Base-by-base conservation (phyloP, 768 basidiomycete genomes). In the Plicaturopsis crispa region DNA sequence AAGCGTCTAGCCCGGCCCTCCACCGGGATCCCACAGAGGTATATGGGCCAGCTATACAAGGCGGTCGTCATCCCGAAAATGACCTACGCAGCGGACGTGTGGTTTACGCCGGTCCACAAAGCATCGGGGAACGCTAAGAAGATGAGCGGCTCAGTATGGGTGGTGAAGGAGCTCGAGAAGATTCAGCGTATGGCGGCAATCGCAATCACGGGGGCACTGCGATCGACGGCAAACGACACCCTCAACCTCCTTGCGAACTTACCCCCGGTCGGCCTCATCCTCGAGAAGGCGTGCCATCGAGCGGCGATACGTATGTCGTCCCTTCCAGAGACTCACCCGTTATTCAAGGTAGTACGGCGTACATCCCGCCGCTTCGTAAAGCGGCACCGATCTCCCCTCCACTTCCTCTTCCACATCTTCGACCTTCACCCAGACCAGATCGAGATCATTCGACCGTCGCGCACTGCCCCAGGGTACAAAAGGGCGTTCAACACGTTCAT, bases 11-110 rank as follows among this genome's bases (percentile, higher is more conserved):
- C 42, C 1, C 19, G 38, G 1, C 34, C 45, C 1, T 35, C 42
- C 1, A 32, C 31, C 6, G 42, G 48, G 12, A 22, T 49, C 4
- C 48, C 48, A 0, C 44, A 43, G 34, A 13, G 19, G 13, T 42
- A 23, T 8, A 40, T 49, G 0, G 36, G 45, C 5, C 39, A 32
- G 20, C 45, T 49, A 2, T 57, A 55, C 36, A 37, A 42, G 0
- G 31, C 42, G 0, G 40, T 53, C 0, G 55, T 48, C 0, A 34
- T 57, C 0, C 59, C 56, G 0, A 40, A 42, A 12, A 50, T 57
- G 35, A 12, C 46, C 0, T 59, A 60, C 26, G 53, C 39, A 0
- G 50, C 43, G 0, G 45, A 54, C 10, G 22, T 53, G 0, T 55
- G 50, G 43, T 46, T 46, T 10, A 41, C 24, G 1, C 31, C 32